Percentiles rank a stretch among this genome's conserved stretches.
phyloP scores from a whole-genome alignment of 176 grass and related monocot genomes.

The Miscanthus lutarioriparius region DNA sequence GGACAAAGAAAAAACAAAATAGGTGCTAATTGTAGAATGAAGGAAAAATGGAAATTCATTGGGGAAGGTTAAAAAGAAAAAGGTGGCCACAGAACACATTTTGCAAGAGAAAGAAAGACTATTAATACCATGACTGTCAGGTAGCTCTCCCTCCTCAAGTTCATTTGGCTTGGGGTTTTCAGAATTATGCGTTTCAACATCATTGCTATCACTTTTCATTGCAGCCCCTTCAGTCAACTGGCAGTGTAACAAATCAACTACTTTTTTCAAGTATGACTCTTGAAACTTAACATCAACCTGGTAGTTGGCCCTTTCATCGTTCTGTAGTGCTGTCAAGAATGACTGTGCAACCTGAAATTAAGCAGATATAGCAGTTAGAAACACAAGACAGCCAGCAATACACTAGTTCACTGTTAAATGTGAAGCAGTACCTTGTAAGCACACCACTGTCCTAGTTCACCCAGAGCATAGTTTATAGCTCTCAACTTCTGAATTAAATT shows the following conservation, averaged over 20 bases:
- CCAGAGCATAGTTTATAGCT: constrained; percentile 95
- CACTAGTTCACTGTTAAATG: constrained; percentile 9
- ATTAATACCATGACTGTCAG: constrained; percentile 84
- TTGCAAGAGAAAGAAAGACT: constrained; percentile 27
- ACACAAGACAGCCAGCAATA: constrained; percentile 22
- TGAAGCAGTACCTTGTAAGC: constrained; percentile 75
- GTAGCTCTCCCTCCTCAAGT: constrained; percentile 95
- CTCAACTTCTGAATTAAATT: constrained; percentile 99
- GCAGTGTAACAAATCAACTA: constrained; percentile 82
- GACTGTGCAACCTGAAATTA: constrained; percentile 85
- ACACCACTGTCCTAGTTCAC: constrained; percentile 99
- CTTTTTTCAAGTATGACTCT: constrained; percentile 91
- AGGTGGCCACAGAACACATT: neutral
- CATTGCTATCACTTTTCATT: constrained; percentile 39
- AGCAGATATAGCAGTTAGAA: constrained; percentile 34
- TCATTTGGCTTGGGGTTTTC: constrained; percentile 56
- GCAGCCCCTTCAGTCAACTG: constrained; percentile 89
- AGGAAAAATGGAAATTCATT: neutral
- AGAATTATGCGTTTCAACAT: constrained; percentile 50
- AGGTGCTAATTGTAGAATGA: neutral
- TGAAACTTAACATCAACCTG: constrained; percentile 99
- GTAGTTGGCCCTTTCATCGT: constrained; percentile 96
- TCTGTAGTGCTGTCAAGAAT: constrained; percentile 93
- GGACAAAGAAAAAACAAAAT: constrained; percentile 12
- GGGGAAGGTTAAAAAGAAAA: neutral